Conservation (phyloP, 2,329 filamentous ascomycete species). For the Cytospora paraplurivora region DNA sequence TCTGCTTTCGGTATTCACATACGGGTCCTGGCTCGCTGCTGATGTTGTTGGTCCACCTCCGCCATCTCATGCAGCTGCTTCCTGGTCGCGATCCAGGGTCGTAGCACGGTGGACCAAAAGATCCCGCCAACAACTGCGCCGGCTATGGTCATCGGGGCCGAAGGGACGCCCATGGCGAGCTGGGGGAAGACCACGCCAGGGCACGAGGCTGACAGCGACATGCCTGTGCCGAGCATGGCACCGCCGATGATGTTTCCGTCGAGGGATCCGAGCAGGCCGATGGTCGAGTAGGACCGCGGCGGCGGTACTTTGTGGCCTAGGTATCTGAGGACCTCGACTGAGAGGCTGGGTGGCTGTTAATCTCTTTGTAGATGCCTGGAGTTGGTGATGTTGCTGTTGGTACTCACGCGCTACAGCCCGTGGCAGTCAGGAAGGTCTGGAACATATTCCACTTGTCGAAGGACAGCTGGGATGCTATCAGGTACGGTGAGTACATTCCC, state of each 20-base stretch:
- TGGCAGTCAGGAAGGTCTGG: constrained; percentile 64
- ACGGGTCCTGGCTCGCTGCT: constrained; percentile 15
- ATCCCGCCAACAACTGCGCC: constrained; percentile 61
- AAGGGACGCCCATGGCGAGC: constrained; percentile 53
- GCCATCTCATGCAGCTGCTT: background rate
- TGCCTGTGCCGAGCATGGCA: constrained; percentile 62
- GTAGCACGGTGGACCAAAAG: constrained; percentile 50
- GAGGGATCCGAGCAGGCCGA: constrained; percentile 55
- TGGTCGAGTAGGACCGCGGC: constrained; percentile 53
- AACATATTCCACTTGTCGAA: constrained; percentile 67
- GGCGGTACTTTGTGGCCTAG: constrained; percentile 46
- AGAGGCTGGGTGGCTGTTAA: constrained; percentile 38
- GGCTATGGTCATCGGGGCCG: constrained; percentile 54
- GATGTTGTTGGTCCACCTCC: background rate
- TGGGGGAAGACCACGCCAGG: constrained; percentile 67
- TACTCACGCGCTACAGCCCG: constrained; percentile 62
- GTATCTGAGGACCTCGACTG: constrained; percentile 49
- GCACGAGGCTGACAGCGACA: constrained; percentile 66
- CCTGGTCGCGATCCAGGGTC: constrained; percentile 37
- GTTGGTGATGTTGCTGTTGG: background rate
- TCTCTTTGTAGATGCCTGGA: constrained; percentile 10
- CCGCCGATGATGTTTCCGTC: constrained; percentile 70
- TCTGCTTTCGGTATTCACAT: too few species aligned
- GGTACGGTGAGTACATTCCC: constrained; percentile 60
- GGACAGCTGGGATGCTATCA: constrained; percentile 63